These are phyloP conservation scores for Kwoniella sp. DNA, from an alignment of 768 basidiomycete species.

Conservation along the genomic window DNA sequence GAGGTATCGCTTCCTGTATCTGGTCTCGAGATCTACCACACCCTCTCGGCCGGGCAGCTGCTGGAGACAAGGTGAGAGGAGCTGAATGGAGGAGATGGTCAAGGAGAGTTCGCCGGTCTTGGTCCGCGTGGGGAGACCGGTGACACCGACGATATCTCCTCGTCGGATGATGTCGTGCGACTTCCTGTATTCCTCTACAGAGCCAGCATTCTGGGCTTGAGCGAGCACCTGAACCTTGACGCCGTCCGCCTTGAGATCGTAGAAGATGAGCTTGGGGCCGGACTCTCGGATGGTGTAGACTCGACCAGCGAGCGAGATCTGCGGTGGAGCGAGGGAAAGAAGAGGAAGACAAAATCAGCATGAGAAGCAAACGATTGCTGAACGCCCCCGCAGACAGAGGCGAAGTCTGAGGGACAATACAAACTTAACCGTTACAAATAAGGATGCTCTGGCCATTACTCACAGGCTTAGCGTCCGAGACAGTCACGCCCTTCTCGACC, in stretches of 20 bases:
- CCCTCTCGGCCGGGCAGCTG: constrained; percentile 84
- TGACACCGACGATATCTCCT: constrained; percentile 93
- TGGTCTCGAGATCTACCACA: constrained; percentile 93
- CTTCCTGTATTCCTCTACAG: constrained; percentile 63
- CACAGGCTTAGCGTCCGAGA: constrained; percentile 60
- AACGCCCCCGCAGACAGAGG: too few species aligned
- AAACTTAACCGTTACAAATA: too few species aligned
- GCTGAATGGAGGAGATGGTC: constrained; percentile 73
- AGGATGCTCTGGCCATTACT: constrained; percentile 25
- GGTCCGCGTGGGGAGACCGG: constrained; percentile 83
- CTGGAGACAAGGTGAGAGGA: constrained; percentile 94
- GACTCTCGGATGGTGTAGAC: constrained; percentile 85
- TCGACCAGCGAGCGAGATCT: constrained; percentile 75
- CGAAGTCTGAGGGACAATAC: too few species aligned
- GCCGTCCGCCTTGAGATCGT: constrained; percentile 91
- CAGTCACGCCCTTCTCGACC: constrained; percentile 68
- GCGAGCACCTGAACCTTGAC: constrained; percentile 95
- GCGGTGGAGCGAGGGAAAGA: too few species aligned
- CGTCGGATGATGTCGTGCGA: constrained; percentile 86
- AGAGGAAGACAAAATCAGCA: background rate
- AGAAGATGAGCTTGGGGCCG: constrained; percentile 84
- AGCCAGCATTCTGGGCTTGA: constrained; percentile 65
- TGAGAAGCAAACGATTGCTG: too few species aligned
- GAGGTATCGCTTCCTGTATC: constrained; percentile 97
- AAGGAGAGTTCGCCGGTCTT: constrained; percentile 95